Evolutionary conservation across 768 basidiomycete species (phyloP).

Genomic region (Boletus pseudo-olivaceus): DNA sequence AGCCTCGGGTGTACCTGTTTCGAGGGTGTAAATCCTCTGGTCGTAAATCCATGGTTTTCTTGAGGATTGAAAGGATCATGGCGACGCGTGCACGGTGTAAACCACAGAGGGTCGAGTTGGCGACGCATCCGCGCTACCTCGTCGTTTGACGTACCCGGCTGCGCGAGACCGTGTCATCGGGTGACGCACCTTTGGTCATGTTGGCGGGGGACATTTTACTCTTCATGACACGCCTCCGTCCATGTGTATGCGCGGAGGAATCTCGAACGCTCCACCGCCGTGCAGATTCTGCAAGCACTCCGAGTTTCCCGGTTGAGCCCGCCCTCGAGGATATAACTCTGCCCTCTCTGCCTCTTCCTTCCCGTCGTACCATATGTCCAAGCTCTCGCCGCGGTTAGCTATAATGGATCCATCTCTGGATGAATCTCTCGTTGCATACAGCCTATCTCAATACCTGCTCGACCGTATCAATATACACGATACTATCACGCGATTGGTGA

Average conservation of each 20-base stretch:
- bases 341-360: background rate
- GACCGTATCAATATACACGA: conserved; percentile 28
- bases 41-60: background rate
- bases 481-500: conserved; percentile 25
- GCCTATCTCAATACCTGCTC: conserved; percentile 20
- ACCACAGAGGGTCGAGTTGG: background rate
- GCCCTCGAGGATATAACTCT: conserved; percentile 9
- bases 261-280: background rate
- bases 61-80: background rate
- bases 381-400: background rate
- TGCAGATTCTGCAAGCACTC: background rate
- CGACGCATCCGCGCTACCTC: background rate
- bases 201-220: background rate
- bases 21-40: background rate
- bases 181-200: background rate
- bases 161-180: background rate
- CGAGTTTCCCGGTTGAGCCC: conserved; percentile 5
- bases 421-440: conserved; percentile 13
- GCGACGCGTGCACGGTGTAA: background rate
- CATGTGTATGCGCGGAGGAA: background rate
- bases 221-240: conserved; percentile 6
- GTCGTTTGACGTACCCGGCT: conserved; percentile 17
- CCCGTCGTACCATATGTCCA: background rate
- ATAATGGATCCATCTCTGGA: conserved; percentile 9
- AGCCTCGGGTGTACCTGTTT: background rate